Evolutionary conservation across 805 yeast species (phyloP).

Genomic region (Ogataea allantospora): DNA sequence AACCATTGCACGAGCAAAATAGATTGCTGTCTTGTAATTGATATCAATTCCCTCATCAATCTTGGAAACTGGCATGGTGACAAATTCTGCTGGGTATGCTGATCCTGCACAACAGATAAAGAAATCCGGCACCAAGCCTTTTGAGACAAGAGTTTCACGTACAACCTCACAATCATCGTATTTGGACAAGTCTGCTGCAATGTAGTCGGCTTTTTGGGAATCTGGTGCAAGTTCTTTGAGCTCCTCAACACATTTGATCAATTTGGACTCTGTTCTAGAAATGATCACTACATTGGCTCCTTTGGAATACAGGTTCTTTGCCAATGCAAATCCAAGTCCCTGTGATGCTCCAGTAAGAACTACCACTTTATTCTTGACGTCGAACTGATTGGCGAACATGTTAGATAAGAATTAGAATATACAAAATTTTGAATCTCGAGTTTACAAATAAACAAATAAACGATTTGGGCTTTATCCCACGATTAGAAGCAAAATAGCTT

Average conservation of each 20-base stretch:
- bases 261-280: conserved; percentile 68
- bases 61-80: conserved; percentile 59
- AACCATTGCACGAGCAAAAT: conserved; percentile 63
- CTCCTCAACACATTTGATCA: conserved; percentile 47
- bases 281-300: conserved; percentile 72
- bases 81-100: conserved; percentile 73
- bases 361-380: conserved; percentile 51
- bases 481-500: too few species aligned
- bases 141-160: conserved; percentile 36
- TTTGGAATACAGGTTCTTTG: conserved; percentile 41
- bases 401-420: not conserved
- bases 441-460: too few species aligned
- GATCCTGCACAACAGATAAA: conserved; percentile 88
- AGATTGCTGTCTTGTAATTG: conserved; percentile 74
- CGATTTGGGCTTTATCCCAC: too few species aligned
- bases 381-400: conserved; percentile 15
- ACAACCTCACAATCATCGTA: conserved; percentile 46
- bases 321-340: conserved; percentile 84
- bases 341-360: conserved; percentile 94
- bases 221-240: conserved; percentile 36
- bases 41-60: conserved; percentile 59
- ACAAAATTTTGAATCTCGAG: too few species aligned
- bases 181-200: conserved; percentile 63
- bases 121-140: conserved; percentile 54
- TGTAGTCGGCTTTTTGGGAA: conserved; percentile 39